A percentile compares a stretch with the other conserved stretches of the same genome.
Evolutionary conservation across 192 early-diverging fungal species (phyloP).

Genomic region (Entrophospora sp.): DNA sequence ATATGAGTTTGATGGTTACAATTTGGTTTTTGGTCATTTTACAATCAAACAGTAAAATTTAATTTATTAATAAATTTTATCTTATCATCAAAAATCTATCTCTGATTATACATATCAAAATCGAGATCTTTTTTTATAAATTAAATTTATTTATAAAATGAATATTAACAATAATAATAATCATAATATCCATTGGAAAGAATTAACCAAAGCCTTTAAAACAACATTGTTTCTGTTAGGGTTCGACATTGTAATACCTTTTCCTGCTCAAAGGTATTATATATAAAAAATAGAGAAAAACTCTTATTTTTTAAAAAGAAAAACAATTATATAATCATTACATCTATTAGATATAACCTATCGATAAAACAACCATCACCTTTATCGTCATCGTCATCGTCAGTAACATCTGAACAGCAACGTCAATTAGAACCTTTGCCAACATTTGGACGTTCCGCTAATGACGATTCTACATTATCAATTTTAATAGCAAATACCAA

Average conservation of each 20-base stretch:
- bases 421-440: not conserved
- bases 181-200: not conserved
- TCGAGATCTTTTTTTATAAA: too few relatives aligned
- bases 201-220: not conserved
- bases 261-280: constrained; percentile 4
- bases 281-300: not conserved
- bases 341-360: not conserved
- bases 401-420: not conserved
- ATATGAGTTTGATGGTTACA: constrained; percentile 75
- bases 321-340: not conserved
- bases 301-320: not conserved
- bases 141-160: too few relatives aligned
- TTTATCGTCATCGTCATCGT: not conserved
- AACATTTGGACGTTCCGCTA: not conserved
- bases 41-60: constrained; percentile 14
- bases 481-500: not conserved
- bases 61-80: not conserved
- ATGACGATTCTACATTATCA: not conserved
- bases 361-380: too few relatives aligned
- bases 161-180: too few relatives aligned
- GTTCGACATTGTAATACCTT: not conserved
- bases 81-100: too few relatives aligned
- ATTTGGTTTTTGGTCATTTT: constrained; percentile 73
- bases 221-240: not conserved
- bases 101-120: too few relatives aligned